Conservation (phyloP, 2,329 filamentous ascomycete species). For the Penicillium sp. region DNA sequence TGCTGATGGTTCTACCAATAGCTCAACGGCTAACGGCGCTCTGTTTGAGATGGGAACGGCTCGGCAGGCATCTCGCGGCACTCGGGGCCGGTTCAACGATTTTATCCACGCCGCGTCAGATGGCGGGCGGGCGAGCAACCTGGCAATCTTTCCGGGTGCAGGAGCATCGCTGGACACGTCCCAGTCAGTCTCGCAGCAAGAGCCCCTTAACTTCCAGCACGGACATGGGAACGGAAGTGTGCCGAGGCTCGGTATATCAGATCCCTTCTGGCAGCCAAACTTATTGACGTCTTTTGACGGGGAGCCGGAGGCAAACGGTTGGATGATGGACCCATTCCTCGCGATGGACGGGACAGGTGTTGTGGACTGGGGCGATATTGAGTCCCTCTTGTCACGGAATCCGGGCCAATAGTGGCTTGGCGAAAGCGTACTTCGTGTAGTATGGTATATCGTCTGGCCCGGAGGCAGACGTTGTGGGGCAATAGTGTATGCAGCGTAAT, state of each 20-base stretch:
- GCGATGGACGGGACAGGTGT: slow-evolving; percentile 1
- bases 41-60: background rate
- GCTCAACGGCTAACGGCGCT: background rate
- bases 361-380: slow-evolving; percentile 9
- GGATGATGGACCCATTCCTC: slow-evolving; percentile 8
- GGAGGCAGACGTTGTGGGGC: background rate
- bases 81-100: background rate
- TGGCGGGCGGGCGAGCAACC: background rate
- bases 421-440: background rate
- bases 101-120: background rate
- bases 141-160: background rate
- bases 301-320: slow-evolving; percentile 3
- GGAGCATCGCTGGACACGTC: background rate
- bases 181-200: background rate
- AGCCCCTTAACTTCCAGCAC: background rate
- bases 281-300: slow-evolving; percentile 6
- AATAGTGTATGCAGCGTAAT: background rate
- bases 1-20: background rate
- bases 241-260: slow-evolving; percentile 3
- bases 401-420: slow-evolving; percentile 2
- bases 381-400: slow-evolving; percentile 4
- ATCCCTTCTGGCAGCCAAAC: slow-evolving; percentile 4
- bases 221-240: slow-evolving; percentile 1
- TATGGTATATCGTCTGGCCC: slow-evolving; percentile 1
- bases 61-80: background rate